Conservation (phyloP, 2,329 filamentous ascomycete genomes). For the Paraconiothyrium sp. region DNA sequence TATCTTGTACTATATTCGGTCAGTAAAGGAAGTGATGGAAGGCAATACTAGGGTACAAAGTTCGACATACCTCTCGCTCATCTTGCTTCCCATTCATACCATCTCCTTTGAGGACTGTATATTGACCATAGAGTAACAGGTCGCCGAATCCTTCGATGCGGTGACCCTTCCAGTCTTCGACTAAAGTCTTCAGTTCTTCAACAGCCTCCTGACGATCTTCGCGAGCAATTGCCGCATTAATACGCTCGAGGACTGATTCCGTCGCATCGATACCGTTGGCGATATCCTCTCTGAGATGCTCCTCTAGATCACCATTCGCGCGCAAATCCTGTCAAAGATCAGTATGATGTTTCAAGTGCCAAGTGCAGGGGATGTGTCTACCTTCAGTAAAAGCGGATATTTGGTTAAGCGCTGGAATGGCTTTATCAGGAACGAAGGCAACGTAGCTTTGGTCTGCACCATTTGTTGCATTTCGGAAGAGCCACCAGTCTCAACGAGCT, state of each 20-base stretch:
- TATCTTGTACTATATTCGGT: conserved; percentile 79
- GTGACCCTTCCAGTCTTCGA: conserved; percentile 98
- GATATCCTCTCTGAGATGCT: conserved; percentile 76
- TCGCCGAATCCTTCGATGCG: conserved; percentile 91
- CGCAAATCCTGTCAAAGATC: conserved; percentile 72
- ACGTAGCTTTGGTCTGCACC: conserved; percentile 83
- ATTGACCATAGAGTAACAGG: conserved; percentile 86
- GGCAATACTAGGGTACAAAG: neutral
- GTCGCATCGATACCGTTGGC: conserved; percentile 80
- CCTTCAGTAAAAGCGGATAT: conserved; percentile 89
- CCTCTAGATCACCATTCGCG: conserved; percentile 81
- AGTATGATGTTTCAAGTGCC: conserved; percentile 17
- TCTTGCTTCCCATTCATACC: conserved; percentile 81
- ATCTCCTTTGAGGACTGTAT: conserved; percentile 84
- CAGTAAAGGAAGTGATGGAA: neutral
- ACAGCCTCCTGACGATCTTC: conserved; percentile 86
- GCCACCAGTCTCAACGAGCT: conserved; percentile 78
- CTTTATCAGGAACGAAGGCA: conserved; percentile 93
- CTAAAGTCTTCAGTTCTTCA: conserved; percentile 79
- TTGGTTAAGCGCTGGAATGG: conserved; percentile 96
- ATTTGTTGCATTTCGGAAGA: conserved; percentile 71
- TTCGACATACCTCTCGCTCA: conserved; percentile 79
- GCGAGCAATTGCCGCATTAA: conserved; percentile 90
- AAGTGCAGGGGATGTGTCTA: conserved; percentile 51
- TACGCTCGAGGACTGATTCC: conserved; percentile 81